A percentile compares a stretch with the other conserved stretches of the same genome.
These are phyloP conservation scores for Physcomitrellopsis africana DNA, from an alignment of 225 moss, liverwort and hornwort species.

Conservation along the genomic window DNA sequence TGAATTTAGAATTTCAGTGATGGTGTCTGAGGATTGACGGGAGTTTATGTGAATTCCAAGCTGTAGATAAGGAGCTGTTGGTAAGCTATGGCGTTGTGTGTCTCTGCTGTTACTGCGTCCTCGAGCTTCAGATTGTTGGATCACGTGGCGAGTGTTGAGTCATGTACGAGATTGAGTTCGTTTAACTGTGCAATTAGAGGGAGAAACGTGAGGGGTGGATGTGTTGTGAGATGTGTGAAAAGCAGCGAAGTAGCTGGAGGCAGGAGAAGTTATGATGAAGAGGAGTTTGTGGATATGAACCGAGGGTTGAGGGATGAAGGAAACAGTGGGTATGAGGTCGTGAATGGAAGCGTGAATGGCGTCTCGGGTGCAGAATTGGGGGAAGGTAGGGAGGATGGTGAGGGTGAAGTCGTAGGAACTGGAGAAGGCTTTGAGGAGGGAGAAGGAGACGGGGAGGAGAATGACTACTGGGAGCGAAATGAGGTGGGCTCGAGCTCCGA, in stretches of 20 bases:
- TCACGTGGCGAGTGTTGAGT: constrained; percentile 19
- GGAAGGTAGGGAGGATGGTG: constrained; percentile 33
- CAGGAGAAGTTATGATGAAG: constrained; percentile 24
- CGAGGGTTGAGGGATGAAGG: constrained; percentile 22
- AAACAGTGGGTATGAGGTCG: constrained; percentile 3
- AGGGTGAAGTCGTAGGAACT: constrained; percentile 30
- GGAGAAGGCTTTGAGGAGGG: constrained; percentile 22
- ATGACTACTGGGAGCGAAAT: constrained; percentile 53
- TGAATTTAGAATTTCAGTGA: background rate
- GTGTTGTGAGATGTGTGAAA: constrained; percentile 33
- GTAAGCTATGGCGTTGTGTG: constrained; percentile 47
- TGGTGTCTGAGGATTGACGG: constrained; percentile 9
- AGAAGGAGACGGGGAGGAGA: constrained; percentile 34
- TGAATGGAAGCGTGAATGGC: constrained; percentile 18
- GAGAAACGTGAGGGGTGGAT: constrained; percentile 20
- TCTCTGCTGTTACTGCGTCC: constrained; percentile 38
- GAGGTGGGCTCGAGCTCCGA: constrained; percentile 34
- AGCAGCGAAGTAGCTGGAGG: constrained; percentile 44
- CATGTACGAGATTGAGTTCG: constrained; percentile 18
- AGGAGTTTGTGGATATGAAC: constrained; percentile 29
- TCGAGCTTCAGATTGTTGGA: constrained; percentile 30
- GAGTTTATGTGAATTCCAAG: background rate
- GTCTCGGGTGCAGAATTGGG: constrained; percentile 22
- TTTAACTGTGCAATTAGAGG: constrained; percentile 24
- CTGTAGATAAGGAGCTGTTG: constrained; percentile 1